Percentiles rank a stretch among this genome's conserved stretches.
Evolutionary conservation across 2,329 filamentous ascomycete species (phyloP).

Genomic region (Alternaria panax): DNA sequence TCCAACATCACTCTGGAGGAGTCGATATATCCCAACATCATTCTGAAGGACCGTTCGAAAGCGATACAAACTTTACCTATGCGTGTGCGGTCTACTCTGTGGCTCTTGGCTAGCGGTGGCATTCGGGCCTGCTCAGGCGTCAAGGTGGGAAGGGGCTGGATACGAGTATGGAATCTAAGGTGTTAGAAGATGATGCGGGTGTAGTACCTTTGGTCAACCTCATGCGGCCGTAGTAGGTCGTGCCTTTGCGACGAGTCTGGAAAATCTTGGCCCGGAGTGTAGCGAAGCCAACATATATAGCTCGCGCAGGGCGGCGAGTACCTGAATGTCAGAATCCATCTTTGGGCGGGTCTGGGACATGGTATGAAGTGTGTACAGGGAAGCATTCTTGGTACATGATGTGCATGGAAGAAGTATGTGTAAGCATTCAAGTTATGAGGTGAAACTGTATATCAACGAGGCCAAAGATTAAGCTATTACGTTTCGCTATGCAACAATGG

Average conservation of each 20-base stretch:
- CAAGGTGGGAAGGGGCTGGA: background rate
- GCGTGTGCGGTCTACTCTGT: background rate
- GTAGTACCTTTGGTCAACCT: background rate
- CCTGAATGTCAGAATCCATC: conserved; percentile 8
- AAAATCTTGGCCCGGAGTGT: background rate
- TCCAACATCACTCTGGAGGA: background rate
- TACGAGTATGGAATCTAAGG: background rate
- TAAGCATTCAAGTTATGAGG: background rate
- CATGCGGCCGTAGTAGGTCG: background rate
- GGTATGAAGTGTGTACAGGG: background rate
- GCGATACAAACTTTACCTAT: background rate
- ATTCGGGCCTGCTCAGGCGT: background rate
- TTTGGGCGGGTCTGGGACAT: background rate
- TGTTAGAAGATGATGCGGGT: background rate
- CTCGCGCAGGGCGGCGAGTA: conserved; percentile 2
- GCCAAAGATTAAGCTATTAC: background rate
- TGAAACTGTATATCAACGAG: background rate
- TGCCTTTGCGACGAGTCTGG: background rate
- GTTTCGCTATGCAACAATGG: conserved; percentile 8
- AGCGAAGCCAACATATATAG: conserved; percentile 2
- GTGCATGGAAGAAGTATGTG: background rate
- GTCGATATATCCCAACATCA: no score
- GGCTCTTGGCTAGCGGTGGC: background rate
- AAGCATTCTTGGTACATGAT: background rate
- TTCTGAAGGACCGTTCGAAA: background rate